Evolutionary conservation across 2,329 filamentous ascomycete species (phyloP).

Genomic region (Penicillium rolfsii): DNA sequence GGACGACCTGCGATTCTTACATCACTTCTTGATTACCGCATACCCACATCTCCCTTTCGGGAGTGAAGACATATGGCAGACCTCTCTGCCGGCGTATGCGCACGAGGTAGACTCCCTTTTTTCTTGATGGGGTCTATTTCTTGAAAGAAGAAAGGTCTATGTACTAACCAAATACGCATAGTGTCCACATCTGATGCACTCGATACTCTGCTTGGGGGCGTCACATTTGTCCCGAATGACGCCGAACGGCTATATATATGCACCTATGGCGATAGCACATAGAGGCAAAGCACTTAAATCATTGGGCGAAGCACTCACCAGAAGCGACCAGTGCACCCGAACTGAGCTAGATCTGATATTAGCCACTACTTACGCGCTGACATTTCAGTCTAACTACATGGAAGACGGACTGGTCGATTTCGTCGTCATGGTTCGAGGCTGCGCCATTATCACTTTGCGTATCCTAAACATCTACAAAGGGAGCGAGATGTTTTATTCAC

Average conservation of each 20-base stretch:
- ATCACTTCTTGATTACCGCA: slow-evolving; percentile 56
- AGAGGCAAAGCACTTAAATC: not conserved
- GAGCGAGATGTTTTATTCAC: not conserved
- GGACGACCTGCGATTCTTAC: slow-evolving; percentile 55
- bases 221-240: not conserved
- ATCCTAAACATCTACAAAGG: slow-evolving; percentile 23
- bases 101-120: not conserved
- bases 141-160: not conserved
- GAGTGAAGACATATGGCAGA: slow-evolving; percentile 68
- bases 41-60: slow-evolving; percentile 68
- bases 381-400: slow-evolving; percentile 41
- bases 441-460: slow-evolving; percentile 42
- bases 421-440: slow-evolving; percentile 41
- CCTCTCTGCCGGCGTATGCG: slow-evolving; percentile 57
- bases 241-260: not conserved
- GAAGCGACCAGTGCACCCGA: not conserved
- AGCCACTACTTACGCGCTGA: slow-evolving; percentile 40
- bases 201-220: not conserved
- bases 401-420: slow-evolving; percentile 39
- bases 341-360: slow-evolving; percentile 16
- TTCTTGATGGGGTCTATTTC: not conserved
- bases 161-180: not conserved
- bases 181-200: not conserved
- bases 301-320: not conserved
- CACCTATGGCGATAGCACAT: not conserved